phyloP scores from a whole-genome alignment of 345 rosid species.

The Syzygium aqueum region DNA sequence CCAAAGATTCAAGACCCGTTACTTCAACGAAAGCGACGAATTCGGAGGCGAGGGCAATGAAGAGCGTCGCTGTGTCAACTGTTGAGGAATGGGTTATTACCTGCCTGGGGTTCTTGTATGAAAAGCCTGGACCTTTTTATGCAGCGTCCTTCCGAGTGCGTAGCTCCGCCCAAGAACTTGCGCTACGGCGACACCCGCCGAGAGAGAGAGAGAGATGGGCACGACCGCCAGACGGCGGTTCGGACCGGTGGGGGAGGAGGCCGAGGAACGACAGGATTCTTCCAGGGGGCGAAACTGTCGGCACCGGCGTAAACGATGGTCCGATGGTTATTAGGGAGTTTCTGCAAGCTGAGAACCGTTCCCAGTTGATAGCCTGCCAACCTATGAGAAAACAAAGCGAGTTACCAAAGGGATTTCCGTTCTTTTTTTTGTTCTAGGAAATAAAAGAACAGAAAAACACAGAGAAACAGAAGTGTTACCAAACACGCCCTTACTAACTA shows the following conservation, averaged over 20 bases:
- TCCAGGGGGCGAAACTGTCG: neutral
- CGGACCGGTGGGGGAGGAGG: neutral
- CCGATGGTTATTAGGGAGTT: neutral
- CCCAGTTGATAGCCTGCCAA: neutral
- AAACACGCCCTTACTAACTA: too few relatives aligned
- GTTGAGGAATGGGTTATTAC: neutral
- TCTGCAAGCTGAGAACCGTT: neutral
- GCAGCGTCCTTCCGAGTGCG: neutral
- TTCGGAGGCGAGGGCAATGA: neutral
- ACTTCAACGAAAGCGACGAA: neutral
- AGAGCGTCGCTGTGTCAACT: too few relatives aligned
- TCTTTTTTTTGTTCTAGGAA: too few relatives aligned
- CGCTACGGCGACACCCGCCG: neutral
- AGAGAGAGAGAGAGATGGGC: neutral
- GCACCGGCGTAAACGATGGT: neutral
- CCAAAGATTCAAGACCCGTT: neutral
- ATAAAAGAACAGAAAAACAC: too few relatives aligned
- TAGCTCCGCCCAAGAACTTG: neutral
- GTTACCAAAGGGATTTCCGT: too few relatives aligned
- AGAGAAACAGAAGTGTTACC: too few relatives aligned
- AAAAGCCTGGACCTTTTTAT: neutral
- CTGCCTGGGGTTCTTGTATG: neutral
- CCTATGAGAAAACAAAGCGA: neutral
- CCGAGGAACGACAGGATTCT: neutral
- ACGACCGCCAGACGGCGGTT: neutral